Conservation (phyloP, 306 rosid genomes). For the Vicia villosa region DNA sequence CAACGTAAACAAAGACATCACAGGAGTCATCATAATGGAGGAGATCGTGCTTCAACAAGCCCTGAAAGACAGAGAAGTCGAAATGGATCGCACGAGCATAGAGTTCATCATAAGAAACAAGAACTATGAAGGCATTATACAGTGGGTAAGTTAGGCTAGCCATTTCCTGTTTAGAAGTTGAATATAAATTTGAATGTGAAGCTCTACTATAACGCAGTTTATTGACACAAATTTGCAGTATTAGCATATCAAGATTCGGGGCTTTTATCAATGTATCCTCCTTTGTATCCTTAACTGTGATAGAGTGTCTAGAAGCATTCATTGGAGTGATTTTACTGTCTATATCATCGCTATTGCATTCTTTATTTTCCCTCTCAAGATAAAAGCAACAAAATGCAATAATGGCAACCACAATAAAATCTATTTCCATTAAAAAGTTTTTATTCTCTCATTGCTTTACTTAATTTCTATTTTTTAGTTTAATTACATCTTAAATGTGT, state of each 20-base stretch:
- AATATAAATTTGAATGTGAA: conserved; percentile 35
- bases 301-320: conserved; percentile 25
- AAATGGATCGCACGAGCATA: conserved; percentile 42
- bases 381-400: conserved; percentile 25
- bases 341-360: neutral
- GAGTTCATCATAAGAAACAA: conserved; percentile 41
- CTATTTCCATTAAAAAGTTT: neutral
- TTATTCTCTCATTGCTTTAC: conserved; percentile 25
- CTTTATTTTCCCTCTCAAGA: conserved; percentile 6
- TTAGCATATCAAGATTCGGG: conserved; percentile 62
- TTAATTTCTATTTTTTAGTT: neutral
- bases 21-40: conserved; percentile 38
- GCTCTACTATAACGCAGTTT: conserved; percentile 53
- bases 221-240: conserved; percentile 71
- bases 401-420: neutral
- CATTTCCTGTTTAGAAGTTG: conserved; percentile 36
- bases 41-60: conserved; percentile 54
- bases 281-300: conserved; percentile 79
- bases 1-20: conserved; percentile 43
- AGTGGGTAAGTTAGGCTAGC: conserved; percentile 51
- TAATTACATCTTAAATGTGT: conserved; percentile 16
- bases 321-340: conserved; percentile 14
- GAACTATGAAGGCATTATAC: conserved; percentile 29
- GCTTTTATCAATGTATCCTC: conserved; percentile 79
- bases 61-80: conserved; percentile 52